Conservation (phyloP, 108 stramenopile species). For the Nitzschia sp. region DNA sequence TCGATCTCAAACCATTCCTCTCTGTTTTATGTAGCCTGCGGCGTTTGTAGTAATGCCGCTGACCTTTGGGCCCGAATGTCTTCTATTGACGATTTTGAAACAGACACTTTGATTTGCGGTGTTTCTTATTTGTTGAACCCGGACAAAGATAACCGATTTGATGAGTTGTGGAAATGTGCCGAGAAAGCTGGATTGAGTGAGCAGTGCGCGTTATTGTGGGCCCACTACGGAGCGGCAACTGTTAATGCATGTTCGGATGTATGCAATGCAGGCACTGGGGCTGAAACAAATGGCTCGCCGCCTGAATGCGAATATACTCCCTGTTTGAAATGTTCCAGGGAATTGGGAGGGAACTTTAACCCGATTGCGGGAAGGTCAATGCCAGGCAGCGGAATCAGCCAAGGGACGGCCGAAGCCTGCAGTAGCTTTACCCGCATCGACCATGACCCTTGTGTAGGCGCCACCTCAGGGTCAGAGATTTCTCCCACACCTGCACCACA, state of each 20-base stretch:
- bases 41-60: conserved; percentile 28
- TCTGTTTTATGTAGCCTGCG: conserved; percentile 14
- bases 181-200: conserved; percentile 11
- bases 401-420: conserved; percentile 21
- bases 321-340: conserved; percentile 16
- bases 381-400: conserved; percentile 18
- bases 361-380: conserved; percentile 19
- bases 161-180: conserved; percentile 13
- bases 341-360: conserved; percentile 19
- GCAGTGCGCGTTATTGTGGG: conserved; percentile 18
- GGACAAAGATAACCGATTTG: conserved; percentile 2
- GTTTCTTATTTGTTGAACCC: conserved; percentile 5
- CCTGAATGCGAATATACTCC: conserved; percentile 20
- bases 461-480: background rate
- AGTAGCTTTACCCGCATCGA: conserved; percentile 10
- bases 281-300: conserved; percentile 10
- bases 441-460: conserved; percentile 28
- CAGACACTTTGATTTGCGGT: conserved; percentile 17
- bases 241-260: conserved; percentile 2
- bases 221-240: conserved; percentile 32
- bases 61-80: conserved; percentile 22
- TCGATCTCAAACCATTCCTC: background rate
- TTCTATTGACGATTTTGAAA: conserved; percentile 18
- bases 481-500: background rate
- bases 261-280: conserved; percentile 2